These are phyloP conservation scores for Pseudocercospora crystallina DNA, from an alignment of 2,329 filamentous ascomycete genomes.

Conservation along the genomic window DNA sequence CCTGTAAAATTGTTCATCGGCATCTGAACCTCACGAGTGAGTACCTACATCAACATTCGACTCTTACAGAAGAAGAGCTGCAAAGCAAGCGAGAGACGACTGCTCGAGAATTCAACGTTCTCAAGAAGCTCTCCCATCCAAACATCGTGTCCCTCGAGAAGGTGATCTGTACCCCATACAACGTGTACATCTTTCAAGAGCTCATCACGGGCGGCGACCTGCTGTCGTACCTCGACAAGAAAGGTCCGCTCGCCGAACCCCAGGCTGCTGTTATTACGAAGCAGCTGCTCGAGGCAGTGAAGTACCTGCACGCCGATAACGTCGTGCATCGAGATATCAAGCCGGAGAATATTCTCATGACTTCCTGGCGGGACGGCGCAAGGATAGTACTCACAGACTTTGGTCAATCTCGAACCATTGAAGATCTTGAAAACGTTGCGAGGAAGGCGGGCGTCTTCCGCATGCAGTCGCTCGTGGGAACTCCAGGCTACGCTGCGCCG, in stretches of 20 bases:
- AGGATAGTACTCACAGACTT: slow-evolving; percentile 63
- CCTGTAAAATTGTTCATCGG: slow-evolving; percentile 66
- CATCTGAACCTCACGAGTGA: slow-evolving; percentile 24
- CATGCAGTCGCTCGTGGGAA: slow-evolving; percentile 58
- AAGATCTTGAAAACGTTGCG: slow-evolving; percentile 25
- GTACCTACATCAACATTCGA: background rate
- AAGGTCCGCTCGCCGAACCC: slow-evolving; percentile 48
- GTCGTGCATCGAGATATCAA: slow-evolving; percentile 65
- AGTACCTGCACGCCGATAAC: slow-evolving; percentile 56
- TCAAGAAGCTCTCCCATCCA: slow-evolving; percentile 57
- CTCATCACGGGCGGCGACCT: slow-evolving; percentile 61
- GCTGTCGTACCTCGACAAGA: slow-evolving; percentile 58
- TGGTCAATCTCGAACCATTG: slow-evolving; percentile 52
- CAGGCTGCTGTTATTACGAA: slow-evolving; percentile 55
- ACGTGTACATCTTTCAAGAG: slow-evolving; percentile 62
- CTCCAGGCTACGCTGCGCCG: slow-evolving; percentile 59
- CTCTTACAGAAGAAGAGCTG: background rate
- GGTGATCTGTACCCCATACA: slow-evolving; percentile 54
- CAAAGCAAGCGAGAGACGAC: slow-evolving; percentile 3
- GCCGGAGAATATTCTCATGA: slow-evolving; percentile 63
- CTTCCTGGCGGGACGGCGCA: slow-evolving; percentile 50
- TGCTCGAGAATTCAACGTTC: slow-evolving; percentile 47
- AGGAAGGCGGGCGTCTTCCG: slow-evolving; percentile 33
- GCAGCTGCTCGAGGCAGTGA: slow-evolving; percentile 58
- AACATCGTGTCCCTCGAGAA: slow-evolving; percentile 61